phyloP scores from a whole-genome alignment of 23 red algal species.

The Porphyridium purpureum region DNA sequence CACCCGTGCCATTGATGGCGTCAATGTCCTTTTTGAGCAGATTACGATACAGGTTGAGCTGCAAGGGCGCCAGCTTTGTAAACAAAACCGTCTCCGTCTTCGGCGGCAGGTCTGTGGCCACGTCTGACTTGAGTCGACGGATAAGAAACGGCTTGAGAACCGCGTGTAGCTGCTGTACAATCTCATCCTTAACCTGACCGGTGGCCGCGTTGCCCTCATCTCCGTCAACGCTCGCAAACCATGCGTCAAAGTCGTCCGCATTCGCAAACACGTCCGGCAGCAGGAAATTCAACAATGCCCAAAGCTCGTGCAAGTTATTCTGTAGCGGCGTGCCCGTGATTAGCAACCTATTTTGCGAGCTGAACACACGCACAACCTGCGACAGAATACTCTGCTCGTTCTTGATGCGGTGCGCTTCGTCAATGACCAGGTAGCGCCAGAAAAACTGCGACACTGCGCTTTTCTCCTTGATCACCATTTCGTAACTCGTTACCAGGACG shows the following conservation, averaged over 20 bases:
- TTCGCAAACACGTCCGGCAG: constrained; percentile 91
- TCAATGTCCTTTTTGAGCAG: constrained; percentile 96
- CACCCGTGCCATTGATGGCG: constrained; percentile 91
- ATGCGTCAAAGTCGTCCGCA: constrained; percentile 83
- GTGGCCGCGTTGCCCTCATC: constrained; percentile 11
- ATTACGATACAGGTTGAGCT: constrained; percentile 75
- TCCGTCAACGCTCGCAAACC: constrained; percentile 80
- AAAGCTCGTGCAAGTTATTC: constrained; percentile 97
- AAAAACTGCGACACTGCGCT: constrained; percentile 52
- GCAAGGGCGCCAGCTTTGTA: constrained; percentile 63
- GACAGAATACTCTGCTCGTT: constrained; percentile 83
- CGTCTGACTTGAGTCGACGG: constrained; percentile 86
- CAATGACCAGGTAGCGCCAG: constrained; percentile 98
- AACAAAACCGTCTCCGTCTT: constrained; percentile 96
- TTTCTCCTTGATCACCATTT: constrained; percentile 89
- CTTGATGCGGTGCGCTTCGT: constrained; percentile 99
- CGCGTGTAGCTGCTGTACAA: constrained; percentile 86
- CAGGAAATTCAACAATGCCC: constrained; percentile 96
- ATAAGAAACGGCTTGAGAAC: constrained; percentile 92
- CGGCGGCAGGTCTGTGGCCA: constrained; percentile 72
- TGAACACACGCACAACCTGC: constrained; percentile 84
- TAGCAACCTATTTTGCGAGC: constrained; percentile 54
- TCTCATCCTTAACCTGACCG: constrained; percentile 19
- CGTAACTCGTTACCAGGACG: constrained; percentile 86
- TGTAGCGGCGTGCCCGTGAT: constrained; percentile 98